Evolutionary conservation across 2,329 filamentous ascomycete species (phyloP).

Genomic region (Trichoderma asperellum): DNA sequence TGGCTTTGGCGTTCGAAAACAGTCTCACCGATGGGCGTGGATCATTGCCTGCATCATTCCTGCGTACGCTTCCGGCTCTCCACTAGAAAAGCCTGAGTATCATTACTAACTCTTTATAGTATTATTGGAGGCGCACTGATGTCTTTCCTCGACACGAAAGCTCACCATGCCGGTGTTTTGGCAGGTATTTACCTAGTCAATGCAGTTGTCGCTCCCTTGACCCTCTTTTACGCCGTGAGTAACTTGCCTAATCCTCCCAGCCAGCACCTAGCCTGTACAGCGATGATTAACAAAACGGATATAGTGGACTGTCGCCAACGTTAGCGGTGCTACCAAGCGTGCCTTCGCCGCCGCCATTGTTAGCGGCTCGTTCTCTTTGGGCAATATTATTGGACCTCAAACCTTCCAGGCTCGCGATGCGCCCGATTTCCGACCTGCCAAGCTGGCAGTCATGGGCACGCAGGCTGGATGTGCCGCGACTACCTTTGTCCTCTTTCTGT

Average conservation of each 20-base stretch:
- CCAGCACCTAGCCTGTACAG: not conserved
- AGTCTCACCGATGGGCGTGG: constrained; percentile 56
- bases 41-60: constrained; percentile 54
- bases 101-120: constrained; percentile 33
- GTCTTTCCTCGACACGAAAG: constrained; percentile 53
- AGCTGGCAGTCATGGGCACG: constrained; percentile 58
- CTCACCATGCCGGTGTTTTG: constrained; percentile 51
- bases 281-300: not conserved
- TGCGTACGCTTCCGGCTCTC: constrained; percentile 40
- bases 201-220: constrained; percentile 51
- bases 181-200: constrained; percentile 57
- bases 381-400: constrained; percentile 61
- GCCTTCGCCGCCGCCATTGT: constrained; percentile 55
- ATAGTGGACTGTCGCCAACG: constrained; percentile 55
- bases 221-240: constrained; percentile 51
- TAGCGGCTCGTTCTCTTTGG: constrained; percentile 55
- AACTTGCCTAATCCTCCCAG: not conserved
- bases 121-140: constrained; percentile 56
- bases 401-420: constrained; percentile 58
- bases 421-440: constrained; percentile 57
- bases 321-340: constrained; percentile 57
- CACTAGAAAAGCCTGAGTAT: too few relatives aligned
- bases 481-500: constrained; percentile 51
- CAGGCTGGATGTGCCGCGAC: constrained; percentile 49
- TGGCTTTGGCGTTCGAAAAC: constrained; percentile 51